Percentiles rank a stretch among this genome's conserved stretches.
phyloP scores from a whole-genome alignment of 345 rosid species.

The Populus ilicifolia region DNA sequence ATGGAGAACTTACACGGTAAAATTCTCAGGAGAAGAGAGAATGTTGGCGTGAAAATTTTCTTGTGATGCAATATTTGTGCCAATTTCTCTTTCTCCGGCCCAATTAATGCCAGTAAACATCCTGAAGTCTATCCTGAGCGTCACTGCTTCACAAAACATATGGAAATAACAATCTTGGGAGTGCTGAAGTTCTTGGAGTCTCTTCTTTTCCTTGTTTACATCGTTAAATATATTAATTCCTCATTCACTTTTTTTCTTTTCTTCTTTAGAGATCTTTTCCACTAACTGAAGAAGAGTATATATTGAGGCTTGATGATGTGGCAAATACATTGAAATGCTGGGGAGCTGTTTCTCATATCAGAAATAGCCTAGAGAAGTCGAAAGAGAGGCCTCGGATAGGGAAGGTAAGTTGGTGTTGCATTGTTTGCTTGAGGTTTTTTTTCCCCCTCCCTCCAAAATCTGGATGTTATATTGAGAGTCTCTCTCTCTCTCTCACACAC shows the following conservation, averaged over 20 bases:
- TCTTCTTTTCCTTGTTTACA: not conserved
- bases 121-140: not conserved
- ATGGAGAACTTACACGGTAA: no score
- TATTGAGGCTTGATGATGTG: conserved; percentile 88
- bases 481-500: no score
- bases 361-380: conserved; percentile 73
- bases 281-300: conserved; percentile 85
- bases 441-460: not conserved
- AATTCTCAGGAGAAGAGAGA: no score
- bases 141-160: not conserved
- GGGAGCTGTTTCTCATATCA: conserved; percentile 95
- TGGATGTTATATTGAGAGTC: not conserved
- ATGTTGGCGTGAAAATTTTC: no score
- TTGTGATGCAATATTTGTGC: no score
- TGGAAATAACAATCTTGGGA: not conserved
- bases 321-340: conserved; percentile 88
- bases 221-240: not conserved
- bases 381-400: conserved; percentile 93
- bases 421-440: not conserved
- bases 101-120: no score
- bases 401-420: conserved; percentile 43
- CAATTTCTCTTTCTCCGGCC: no score
- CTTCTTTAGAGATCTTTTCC: conserved; percentile 78
- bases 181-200: not conserved
- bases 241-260: conserved; percentile 1